These are phyloP conservation scores for Melaleuca alternifolia DNA, from an alignment of 345 rosid species.

Conservation along the genomic window DNA sequence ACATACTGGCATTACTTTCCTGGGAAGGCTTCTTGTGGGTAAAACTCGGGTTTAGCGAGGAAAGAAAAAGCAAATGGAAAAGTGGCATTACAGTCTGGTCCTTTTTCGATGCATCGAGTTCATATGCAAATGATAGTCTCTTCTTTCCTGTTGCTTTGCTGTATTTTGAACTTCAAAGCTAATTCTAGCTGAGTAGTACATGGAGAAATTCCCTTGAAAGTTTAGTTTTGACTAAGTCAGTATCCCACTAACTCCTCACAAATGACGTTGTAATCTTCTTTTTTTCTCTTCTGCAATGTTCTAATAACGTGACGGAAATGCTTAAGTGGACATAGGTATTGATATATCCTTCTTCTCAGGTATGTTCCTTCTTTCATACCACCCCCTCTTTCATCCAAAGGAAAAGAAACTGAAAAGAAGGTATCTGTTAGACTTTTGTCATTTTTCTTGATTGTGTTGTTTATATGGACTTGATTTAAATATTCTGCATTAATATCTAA, in stretches of 20 bases:
- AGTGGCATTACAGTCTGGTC: not conserved
- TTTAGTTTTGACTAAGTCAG: not conserved
- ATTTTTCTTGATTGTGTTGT: not conserved
- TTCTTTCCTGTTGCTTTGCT: not conserved
- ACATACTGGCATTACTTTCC: not conserved
- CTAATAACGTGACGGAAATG: not conserved
- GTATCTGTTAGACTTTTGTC: constrained; percentile 10
- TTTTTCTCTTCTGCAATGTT: not conserved
- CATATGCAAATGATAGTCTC: not conserved
- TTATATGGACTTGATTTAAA: not conserved
- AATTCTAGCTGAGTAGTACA: not conserved
- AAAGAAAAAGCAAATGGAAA: not conserved
- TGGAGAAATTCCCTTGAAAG: not conserved
- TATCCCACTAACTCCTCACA: not conserved
- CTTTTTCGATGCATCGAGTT: not conserved
- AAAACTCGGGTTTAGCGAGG: not conserved
- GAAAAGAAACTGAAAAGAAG: constrained; percentile 84
- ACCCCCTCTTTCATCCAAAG: constrained; percentile 85
- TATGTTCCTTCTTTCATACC: constrained; percentile 99
- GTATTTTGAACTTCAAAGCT: not conserved
- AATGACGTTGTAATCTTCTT: not conserved
- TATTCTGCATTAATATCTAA: not conserved
- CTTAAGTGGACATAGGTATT: constrained; percentile 1
- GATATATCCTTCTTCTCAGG: constrained; percentile 27
- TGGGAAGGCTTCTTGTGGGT: not conserved